Evolutionary conservation across 2,329 filamentous ascomycete genomes (phyloP), one percentile per base, ranked within the genome.

Genomic region (Colletotrichum sojae): DNA sequence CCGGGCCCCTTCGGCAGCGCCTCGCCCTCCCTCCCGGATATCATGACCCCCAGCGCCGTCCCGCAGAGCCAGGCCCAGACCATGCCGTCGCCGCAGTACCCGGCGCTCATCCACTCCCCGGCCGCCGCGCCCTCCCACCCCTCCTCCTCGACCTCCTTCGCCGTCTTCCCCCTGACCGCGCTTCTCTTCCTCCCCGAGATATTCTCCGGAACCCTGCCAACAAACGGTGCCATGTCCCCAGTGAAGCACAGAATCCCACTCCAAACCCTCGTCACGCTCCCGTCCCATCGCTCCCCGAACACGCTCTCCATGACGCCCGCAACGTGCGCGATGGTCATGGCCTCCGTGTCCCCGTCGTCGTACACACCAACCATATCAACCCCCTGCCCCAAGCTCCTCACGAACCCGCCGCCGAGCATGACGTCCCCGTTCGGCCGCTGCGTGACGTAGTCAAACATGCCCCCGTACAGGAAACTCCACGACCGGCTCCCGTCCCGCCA

Each of bases 361-460:
- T 81, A 81, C 2, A 83, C 71, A 0, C 86, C 87, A 0, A 89
- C 51, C 59, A 84, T 81, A 39, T 82, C 82, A 3, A 84, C 46
- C 0, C 85, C 86, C 9, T 82, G 75, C 5, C 78, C 76, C 5
- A 75, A 73, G 16, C 83, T 81, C 22, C 82, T 80, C 5, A 80
- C 78, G 63, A 88, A 83, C 0, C 85, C 88, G 0, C 88, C 88
- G 2, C 88, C 87, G 2, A 87, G 74, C 83, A 90, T 85, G 67
- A 90, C 76, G 64, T 88, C 83, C 1, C 83, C 80, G 31, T 74
- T 75, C 1, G 85, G 78, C 58, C 82, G 77, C 71, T 88, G 85
- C 0, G 85, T 86, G 10, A 86, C 77, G 71, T 89, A 88, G 72
- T 89, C 87, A 54, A 84, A 86, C 56, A 36, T n/a, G 0, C 78